These are phyloP conservation scores for Ustilago tritici DNA, from an alignment of 1,284 basidiomycete species.

Conservation along the genomic window DNA sequence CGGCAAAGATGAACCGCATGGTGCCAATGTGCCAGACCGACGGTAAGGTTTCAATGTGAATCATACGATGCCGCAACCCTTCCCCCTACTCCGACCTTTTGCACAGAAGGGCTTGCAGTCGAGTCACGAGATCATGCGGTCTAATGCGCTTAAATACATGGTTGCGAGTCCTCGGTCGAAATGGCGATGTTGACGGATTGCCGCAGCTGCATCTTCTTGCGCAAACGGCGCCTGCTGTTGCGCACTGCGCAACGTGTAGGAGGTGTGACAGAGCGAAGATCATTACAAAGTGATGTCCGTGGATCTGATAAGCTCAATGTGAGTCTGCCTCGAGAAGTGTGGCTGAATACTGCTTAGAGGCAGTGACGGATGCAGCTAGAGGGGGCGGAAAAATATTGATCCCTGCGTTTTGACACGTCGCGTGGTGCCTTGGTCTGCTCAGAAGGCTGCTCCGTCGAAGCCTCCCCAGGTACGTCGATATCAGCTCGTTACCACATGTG, in stretches of 20 bases:
- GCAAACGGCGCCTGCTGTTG: too few relatives aligned
- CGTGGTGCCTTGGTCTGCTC: neutral
- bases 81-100: neutral
- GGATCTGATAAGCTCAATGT: conserved; percentile 13
- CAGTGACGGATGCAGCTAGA: neutral
- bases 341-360: neutral
- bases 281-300: neutral
- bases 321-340: neutral
- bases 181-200: neutral
- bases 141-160: neutral
- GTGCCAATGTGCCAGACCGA: neutral
- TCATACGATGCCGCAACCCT: neutral
- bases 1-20: neutral
- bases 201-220: neutral
- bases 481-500: too few relatives aligned
- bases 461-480: neutral
- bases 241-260: neutral
- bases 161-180: neutral
- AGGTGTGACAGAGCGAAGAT: neutral
- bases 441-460: neutral
- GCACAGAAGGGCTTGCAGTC: neutral
- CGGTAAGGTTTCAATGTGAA: neutral
- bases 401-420: neutral
- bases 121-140: neutral
- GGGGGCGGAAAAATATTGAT: conserved; percentile 4